These are phyloP conservation scores for Ensete ventricosum DNA, from an alignment of 176 grass and related monocot species.

Conservation along the genomic window DNA sequence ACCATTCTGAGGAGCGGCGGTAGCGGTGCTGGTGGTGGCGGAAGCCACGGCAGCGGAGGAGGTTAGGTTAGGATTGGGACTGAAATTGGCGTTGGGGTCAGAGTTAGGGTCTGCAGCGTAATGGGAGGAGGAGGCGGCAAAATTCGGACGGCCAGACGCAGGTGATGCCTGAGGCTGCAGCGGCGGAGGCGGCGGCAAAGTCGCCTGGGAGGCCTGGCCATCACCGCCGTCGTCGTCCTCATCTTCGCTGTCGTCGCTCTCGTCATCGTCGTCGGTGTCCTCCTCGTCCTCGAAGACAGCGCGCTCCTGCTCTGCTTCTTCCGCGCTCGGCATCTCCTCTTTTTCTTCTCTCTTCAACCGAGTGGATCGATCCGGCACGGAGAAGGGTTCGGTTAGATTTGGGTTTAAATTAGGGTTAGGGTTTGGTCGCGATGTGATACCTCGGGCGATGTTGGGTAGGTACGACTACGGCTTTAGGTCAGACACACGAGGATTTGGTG, in stretches of 20 bases:
- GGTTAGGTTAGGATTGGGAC: neutral
- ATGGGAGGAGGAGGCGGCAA: neutral
- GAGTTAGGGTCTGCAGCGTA: neutral
- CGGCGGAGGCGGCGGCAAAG: neutral
- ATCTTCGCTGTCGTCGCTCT: neutral
- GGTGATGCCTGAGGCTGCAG: neutral
- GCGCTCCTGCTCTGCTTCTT: constrained; percentile 6
- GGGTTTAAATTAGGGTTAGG: constrained; percentile 23
- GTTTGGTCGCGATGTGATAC: constrained; percentile 1
- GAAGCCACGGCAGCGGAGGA: neutral
- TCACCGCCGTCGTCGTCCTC: neutral
- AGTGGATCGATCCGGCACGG: neutral
- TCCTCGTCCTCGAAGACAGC: constrained; percentile 5
- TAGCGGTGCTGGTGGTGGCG: neutral
- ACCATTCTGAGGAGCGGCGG: neutral
- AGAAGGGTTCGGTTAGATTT: neutral
- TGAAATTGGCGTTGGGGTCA: neutral
- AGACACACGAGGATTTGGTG: neutral
- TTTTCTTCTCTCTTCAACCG: neutral
- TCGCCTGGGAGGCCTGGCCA: neutral
- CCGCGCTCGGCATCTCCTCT: constrained; percentile 7
- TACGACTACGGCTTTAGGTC: neutral
- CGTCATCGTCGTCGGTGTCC: constrained; percentile 3
- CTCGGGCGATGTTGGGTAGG: neutral
- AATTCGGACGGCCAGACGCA: neutral